A percentile compares a stretch with the other conserved stretches of the same genome.
These are phyloP conservation scores for Conringia planisiliqua DNA, from an alignment of 345 rosid genomes.

Conservation along the genomic window DNA sequence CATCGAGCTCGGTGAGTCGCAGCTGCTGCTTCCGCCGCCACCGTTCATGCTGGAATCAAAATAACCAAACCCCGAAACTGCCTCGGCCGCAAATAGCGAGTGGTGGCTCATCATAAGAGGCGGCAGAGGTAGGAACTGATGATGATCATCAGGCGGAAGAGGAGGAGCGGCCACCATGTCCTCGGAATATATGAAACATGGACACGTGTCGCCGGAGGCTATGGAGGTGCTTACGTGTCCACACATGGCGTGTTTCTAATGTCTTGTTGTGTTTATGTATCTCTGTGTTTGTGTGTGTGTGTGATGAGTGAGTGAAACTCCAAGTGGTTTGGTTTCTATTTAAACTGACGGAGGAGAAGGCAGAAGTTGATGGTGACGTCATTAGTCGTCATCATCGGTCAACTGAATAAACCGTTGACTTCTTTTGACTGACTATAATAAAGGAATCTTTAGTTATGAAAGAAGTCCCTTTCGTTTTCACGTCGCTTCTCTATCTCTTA, in stretches of 20 bases:
- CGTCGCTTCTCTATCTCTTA: background rate
- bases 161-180: constrained; percentile 22
- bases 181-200: constrained; percentile 23
- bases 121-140: constrained; percentile 37
- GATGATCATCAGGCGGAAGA: constrained; percentile 25
- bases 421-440: background rate
- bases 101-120: constrained; percentile 36
- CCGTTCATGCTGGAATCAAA: constrained; percentile 32
- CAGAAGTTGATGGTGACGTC: constrained; percentile 38
- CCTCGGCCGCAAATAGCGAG: constrained; percentile 20
- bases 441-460: background rate
- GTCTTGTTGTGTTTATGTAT: background rate
- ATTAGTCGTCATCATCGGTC: constrained; percentile 11
- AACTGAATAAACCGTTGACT: constrained; percentile 47
- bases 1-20: constrained; percentile 59
- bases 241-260: constrained; percentile 36
- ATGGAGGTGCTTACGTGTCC: constrained; percentile 33
- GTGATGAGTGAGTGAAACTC: constrained; percentile 13
- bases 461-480: constrained; percentile 31
- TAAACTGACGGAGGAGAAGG: constrained; percentile 17
- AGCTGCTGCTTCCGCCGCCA: constrained; percentile 49
- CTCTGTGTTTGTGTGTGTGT: background rate
- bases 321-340: constrained; percentile 33
- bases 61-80: constrained; percentile 28
- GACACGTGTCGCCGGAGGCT: constrained; percentile 14